Conservation (phyloP, 306 rosid genomes). For the Vigna hirtella region DNA sequence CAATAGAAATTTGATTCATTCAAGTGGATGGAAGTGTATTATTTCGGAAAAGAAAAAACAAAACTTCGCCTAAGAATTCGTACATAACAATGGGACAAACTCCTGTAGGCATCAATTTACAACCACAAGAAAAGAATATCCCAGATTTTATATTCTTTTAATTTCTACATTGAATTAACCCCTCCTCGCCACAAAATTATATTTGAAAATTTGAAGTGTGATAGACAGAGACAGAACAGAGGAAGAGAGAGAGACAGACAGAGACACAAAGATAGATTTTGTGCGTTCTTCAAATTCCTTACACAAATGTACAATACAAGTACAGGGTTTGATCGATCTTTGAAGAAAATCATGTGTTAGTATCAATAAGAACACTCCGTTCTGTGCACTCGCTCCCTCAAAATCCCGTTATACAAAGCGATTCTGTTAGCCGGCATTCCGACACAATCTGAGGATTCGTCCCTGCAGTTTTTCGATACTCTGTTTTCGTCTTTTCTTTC, state of each 20-base stretch:
- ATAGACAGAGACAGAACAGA: background rate
- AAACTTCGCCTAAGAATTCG: background rate
- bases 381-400: conserved; percentile 46
- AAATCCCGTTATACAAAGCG: conserved; percentile 51
- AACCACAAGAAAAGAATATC: conserved; percentile 40
- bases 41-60: background rate
- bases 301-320: background rate
- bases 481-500: conserved; percentile 47
- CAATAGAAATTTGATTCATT: background rate
- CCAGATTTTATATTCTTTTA: background rate
- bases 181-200: conserved; percentile 33
- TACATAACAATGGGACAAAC: background rate
- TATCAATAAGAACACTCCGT: conserved; percentile 22
- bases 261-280: conserved; percentile 1
- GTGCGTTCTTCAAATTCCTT: background rate
- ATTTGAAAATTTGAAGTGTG: background rate
- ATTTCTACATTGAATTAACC: background rate
- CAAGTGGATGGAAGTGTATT: background rate
- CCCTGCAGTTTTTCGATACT: conserved; percentile 41
- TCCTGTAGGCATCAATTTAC: background rate
- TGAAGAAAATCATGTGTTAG: background rate
- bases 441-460: conserved; percentile 21
- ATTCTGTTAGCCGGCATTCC: conserved; percentile 51
- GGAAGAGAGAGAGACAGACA: background rate
- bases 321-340: background rate